Percentiles rank a stretch among this genome's conserved stretches.
These are phyloP conservation scores for Excoecaria cochinchinensis DNA, from an alignment of 345 rosid species.

Conservation along the genomic window DNA sequence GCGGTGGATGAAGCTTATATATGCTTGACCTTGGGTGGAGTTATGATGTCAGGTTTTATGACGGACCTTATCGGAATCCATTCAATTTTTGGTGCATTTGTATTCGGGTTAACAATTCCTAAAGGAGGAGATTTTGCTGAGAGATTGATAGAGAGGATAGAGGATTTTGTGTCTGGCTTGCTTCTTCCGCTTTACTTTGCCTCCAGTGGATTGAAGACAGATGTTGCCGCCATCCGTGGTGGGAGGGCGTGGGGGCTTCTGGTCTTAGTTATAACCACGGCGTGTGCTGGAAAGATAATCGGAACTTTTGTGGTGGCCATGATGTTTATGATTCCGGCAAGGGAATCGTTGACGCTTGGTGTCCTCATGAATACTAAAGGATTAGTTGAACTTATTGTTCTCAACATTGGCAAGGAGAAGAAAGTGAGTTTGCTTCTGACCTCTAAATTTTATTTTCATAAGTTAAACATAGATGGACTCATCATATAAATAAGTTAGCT, in stretches of 20 bases:
- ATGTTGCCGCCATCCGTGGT: constrained; percentile 60
- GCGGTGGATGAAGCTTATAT: constrained; percentile 65
- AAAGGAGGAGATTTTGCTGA: constrained; percentile 80
- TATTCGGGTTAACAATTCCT: constrained; percentile 76
- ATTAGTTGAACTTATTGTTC: constrained; percentile 88
- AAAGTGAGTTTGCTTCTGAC: constrained; percentile 38
- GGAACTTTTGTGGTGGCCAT: constrained; percentile 74
- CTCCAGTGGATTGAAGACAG: constrained; percentile 77
- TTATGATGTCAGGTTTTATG: constrained; percentile 67
- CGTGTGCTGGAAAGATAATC: constrained; percentile 67
- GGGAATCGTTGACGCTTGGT: constrained; percentile 76
- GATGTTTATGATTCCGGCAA: constrained; percentile 62
- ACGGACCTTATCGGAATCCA: constrained; percentile 83
- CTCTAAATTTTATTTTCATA: no score
- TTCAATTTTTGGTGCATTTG: constrained; percentile 78
- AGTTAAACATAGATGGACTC: no score
- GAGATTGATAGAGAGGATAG: constrained; percentile 70
- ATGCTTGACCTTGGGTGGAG: constrained; percentile 69
- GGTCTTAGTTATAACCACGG: constrained; percentile 63
- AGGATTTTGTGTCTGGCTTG: constrained; percentile 79
- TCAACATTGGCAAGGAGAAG: constrained; percentile 85
- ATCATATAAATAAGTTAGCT: no score
- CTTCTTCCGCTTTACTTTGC: constrained; percentile 90
- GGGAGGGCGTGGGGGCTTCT: constrained; percentile 67
- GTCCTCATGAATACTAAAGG: constrained; percentile 91